phyloP scores from a whole-genome alignment of 768 basidiomycete species.

The Nevesoporus exiguus region DNA sequence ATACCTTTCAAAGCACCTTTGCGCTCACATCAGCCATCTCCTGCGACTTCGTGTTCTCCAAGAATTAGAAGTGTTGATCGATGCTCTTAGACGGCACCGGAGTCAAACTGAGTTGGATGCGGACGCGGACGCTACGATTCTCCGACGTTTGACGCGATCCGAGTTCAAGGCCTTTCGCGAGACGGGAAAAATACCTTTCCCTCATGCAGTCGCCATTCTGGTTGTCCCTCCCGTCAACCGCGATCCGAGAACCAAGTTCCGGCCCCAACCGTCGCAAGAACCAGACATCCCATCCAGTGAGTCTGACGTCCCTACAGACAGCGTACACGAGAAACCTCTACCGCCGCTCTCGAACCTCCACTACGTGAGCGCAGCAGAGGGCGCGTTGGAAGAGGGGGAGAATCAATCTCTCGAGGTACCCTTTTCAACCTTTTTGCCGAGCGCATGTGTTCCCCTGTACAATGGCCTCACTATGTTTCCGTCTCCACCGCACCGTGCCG shows the following conservation, averaged over 20 bases:
- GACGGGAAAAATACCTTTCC: constrained; percentile 46
- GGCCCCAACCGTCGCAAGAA: constrained; percentile 40
- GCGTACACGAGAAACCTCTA: constrained; percentile 14
- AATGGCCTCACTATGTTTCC: constrained; percentile 67
- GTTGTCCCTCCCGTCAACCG: constrained; percentile 65
- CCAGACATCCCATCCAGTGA: constrained; percentile 28
- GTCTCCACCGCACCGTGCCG: constrained; percentile 53
- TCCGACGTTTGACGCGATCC: constrained; percentile 61
- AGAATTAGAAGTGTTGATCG: constrained; percentile 61
- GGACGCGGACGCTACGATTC: constrained; percentile 35
- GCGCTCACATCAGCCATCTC: constrained; percentile 58
- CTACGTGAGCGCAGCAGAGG: background rate
- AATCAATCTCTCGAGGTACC: constrained; percentile 4
- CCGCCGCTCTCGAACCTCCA: constrained; percentile 29
- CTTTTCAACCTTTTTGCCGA: constrained; percentile 28
- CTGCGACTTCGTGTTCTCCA: constrained; percentile 73
- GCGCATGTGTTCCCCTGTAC: constrained; percentile 56
- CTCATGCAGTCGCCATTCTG: constrained; percentile 62
- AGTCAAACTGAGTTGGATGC: background rate
- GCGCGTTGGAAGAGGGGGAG: background rate
- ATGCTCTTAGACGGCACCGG: constrained; percentile 9
- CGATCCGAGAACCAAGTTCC: constrained; percentile 43
- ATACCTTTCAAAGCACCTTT: constrained; percentile 41
- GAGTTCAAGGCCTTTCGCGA: constrained; percentile 53
- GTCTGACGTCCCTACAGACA: background rate